Evolutionary conservation across 2,329 filamentous ascomycete genomes (phyloP), one percentile per base, ranked within the genome.

Genomic region (Alternaria rosae): DNA sequence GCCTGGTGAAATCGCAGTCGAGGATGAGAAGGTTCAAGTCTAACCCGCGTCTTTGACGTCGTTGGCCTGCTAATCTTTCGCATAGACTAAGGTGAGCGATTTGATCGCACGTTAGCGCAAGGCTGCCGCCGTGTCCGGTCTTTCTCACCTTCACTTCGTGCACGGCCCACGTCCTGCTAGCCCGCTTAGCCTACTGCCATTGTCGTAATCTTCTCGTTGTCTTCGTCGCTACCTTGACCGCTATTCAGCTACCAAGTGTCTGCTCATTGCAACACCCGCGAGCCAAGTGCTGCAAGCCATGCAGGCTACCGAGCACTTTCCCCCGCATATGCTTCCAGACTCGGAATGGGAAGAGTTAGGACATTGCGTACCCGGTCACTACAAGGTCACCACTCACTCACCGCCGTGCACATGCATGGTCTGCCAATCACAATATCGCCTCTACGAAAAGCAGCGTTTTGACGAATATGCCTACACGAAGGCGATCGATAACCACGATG

Each of bases 401-500:
- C 13, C 35, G 6, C 15, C 35, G 9, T 38, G 35, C 15, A 8
- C n/a, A 8, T 38, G 35, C 15, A 3, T 7, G 5, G 7, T 38
- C 9, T 17, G 35, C 15, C 15, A 38, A 8, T 8, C 35, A 15
- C 15, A n/a, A 4, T 38, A 38, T 38, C 35, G 35, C 6, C 7
- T 8, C 2, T 38, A 17, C 35, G 15, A 15, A 1, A 15, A n/a
- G 15, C 13, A 2, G 6, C 5, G 8, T 12, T 17, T 38, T 9
- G 35, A 38, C 8, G 15, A 17, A 7, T 17, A n/a, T 4, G 15
- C 15, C 5, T 38, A n/a, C 35, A 15, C 15, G 35, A 6, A 9
- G 6, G 4, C n/a, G 35, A 5, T 2, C 35, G 9, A 38, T 0
- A 4, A 17, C 6, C 0, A n/a, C 7, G 15, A 17, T 1, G 15